phyloP scores from a whole-genome alignment of 208 protist species.

The Endotrypanum monterogeii region DNA sequence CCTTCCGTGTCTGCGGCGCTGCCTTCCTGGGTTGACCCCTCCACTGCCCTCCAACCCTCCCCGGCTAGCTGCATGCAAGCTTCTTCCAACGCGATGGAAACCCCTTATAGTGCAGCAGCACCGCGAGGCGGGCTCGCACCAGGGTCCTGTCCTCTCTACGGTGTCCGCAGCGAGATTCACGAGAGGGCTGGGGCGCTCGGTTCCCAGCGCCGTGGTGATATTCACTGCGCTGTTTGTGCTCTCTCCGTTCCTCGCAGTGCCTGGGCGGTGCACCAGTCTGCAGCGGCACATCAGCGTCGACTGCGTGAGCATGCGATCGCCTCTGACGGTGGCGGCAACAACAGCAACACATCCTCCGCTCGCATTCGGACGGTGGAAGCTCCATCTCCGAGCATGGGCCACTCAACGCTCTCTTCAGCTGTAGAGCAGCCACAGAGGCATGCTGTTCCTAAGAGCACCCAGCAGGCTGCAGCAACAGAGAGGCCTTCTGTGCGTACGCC shows the following conservation, averaged over 20 bases:
- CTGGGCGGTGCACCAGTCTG: conserved; percentile 25
- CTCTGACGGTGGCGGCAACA: background rate
- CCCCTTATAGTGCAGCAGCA: background rate
- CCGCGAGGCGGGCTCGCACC: background rate
- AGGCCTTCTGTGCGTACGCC: background rate
- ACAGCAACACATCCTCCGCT: background rate
- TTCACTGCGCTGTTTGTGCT: conserved; percentile 8
- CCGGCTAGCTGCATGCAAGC: background rate
- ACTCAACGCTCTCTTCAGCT: background rate
- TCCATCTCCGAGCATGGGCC: background rate
- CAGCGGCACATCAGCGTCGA: conserved; percentile 22
- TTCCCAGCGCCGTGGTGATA: background rate
- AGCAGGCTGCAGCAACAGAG: background rate
- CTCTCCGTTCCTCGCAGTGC: background rate
- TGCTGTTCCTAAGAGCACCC: background rate
- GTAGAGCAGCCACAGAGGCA: background rate
- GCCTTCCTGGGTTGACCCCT: background rate
- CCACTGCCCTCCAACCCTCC: conserved; percentile 3
- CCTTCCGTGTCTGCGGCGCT: background rate
- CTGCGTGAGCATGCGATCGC: conserved; percentile 12
- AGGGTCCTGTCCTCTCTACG: background rate
- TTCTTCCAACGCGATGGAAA: background rate
- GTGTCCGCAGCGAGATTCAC: background rate
- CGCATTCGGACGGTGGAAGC: background rate
- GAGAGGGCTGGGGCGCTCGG: background rate